Evolutionary conservation across 805 yeast species (phyloP).

Genomic region (Hyphopichia homilentoma): DNA sequence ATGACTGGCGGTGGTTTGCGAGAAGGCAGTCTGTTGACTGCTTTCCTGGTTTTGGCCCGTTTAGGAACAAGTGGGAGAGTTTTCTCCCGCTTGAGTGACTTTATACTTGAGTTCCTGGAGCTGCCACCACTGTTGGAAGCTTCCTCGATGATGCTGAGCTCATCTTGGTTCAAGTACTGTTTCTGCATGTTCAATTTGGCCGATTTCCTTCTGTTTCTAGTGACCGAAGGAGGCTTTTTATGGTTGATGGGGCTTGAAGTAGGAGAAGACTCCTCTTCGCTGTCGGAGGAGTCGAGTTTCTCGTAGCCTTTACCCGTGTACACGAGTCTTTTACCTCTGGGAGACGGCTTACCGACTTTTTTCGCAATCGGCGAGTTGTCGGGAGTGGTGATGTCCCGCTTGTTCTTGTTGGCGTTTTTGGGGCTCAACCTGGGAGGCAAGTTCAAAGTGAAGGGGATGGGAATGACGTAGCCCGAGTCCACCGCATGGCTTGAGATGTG

Average conservation of each 20-base stretch:
- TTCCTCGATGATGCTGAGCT: constrained; percentile 42
- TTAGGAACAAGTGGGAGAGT: constrained; percentile 7
- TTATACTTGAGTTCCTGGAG: constrained; percentile 30
- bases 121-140: constrained; percentile 20
- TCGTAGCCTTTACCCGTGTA: constrained; percentile 37
- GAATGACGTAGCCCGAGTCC: constrained; percentile 29
- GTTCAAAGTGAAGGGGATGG: constrained; percentile 39
- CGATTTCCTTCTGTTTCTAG: constrained; percentile 21
- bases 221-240: constrained; percentile 23
- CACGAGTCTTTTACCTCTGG: too few species aligned
- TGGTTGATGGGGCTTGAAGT: constrained; percentile 3
- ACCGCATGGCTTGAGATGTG: constrained; percentile 26
- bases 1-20: constrained; percentile 9
- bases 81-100: constrained; percentile 1
- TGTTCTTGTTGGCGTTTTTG: constrained; percentile 14
- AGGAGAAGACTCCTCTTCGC: constrained; percentile 1
- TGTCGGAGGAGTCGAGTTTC: constrained; percentile 18
- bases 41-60: neutral
- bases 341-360: too few species aligned
- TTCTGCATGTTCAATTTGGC: constrained; percentile 18
- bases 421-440: constrained; percentile 40
- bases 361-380: constrained; percentile 5
- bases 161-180: constrained; percentile 24
- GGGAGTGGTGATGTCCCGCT: too few species aligned
- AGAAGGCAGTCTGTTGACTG: constrained; percentile 4